Evolutionary conservation across 225 moss, liverwort and hornwort genomes (phyloP).

Genomic region (Pleurozium schreberi): DNA sequence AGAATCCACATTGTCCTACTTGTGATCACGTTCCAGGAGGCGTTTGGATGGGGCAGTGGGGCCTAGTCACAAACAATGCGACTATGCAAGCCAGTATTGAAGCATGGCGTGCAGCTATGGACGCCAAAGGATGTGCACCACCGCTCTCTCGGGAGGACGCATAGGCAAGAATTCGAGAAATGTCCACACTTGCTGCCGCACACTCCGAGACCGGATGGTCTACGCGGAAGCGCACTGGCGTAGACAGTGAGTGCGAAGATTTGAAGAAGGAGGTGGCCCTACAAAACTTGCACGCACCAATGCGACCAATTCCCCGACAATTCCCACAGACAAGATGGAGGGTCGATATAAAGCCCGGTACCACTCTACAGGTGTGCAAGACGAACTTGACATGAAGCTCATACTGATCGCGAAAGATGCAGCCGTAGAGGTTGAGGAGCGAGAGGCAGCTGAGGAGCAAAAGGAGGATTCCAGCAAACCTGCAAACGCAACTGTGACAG

Average conservation of each 20-base stretch:
- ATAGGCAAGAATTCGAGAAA: neutral
- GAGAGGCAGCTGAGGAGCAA: neutral
- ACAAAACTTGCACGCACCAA: neutral
- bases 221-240: neutral
- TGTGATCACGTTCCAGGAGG: too few species aligned
- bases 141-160: neutral
- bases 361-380: neutral
- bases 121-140: neutral
- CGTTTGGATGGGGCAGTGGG: too few species aligned
- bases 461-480: neutral
- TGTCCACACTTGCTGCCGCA: too few species aligned
- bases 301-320: neutral
- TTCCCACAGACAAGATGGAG: too few species aligned
- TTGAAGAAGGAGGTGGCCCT: neutral
- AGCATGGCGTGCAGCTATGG: neutral
- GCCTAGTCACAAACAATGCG: too few species aligned
- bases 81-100: neutral
- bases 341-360: neutral
- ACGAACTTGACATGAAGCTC: neutral
- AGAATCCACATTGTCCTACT: too few species aligned
- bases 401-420: neutral
- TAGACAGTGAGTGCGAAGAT: neutral
- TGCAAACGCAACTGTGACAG: neutral
- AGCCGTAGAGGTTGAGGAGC: neutral
- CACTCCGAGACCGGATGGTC: too few species aligned